Conservation (phyloP, 2,329 filamentous ascomycete genomes). For the Neurospora sp. region DNA sequence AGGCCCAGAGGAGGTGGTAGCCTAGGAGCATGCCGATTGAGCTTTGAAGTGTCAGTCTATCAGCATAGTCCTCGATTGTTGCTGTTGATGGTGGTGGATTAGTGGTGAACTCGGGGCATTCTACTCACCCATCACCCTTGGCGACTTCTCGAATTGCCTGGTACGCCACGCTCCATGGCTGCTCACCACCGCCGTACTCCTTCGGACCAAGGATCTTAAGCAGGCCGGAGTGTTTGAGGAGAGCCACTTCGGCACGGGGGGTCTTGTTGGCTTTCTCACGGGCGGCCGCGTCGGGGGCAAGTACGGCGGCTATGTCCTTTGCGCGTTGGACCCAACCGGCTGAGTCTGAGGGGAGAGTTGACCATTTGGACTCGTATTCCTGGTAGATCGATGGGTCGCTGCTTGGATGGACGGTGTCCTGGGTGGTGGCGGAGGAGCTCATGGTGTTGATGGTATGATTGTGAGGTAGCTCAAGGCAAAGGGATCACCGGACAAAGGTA, state of each 20-base stretch:
- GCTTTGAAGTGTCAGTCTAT: too few relatives aligned
- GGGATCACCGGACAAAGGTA: neutral
- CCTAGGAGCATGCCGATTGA: conserved; percentile 56
- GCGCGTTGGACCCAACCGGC: conserved; percentile 29
- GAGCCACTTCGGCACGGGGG: conserved; percentile 28
- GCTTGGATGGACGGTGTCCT: conserved; percentile 4
- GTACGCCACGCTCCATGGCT: conserved; percentile 41
- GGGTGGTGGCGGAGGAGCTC: neutral
- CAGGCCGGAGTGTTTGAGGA: conserved; percentile 32
- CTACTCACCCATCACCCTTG: conserved; percentile 46
- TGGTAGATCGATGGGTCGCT: conserved; percentile 29
- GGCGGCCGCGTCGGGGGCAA: conserved; percentile 23
- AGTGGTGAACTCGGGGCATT: too few relatives aligned
- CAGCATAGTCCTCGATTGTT: too few relatives aligned
- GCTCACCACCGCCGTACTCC: conserved; percentile 33
- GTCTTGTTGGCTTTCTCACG: conserved; percentile 31
- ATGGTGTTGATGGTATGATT: neutral
- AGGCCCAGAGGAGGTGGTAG: conserved; percentile 56
- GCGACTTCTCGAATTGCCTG: conserved; percentile 52
- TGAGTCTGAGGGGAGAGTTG: conserved; percentile 21
- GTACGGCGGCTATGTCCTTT: conserved; percentile 26
- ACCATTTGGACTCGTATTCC: conserved; percentile 27
- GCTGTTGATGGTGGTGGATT: too few relatives aligned
- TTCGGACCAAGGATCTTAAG: conserved; percentile 28
- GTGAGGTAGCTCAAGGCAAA: neutral